A percentile compares a stretch with the other conserved stretches of the same genome.
Conservation (phyloP, 257 asterid species). For the Gentiana macrophylla region DNA sequence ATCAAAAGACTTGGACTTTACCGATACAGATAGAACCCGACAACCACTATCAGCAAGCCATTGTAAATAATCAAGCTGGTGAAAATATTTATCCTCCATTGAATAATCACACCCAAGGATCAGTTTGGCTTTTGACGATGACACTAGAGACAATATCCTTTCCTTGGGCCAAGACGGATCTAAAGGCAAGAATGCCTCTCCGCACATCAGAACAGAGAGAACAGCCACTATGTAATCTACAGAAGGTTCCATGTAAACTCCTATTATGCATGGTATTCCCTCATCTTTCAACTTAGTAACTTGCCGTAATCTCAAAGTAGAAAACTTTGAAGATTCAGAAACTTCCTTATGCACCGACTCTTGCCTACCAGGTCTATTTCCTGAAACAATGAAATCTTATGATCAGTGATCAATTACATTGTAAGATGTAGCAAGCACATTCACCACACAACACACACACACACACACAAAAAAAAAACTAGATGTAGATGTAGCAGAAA, state of each 20-base stretch:
- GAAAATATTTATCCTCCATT: conserved; percentile 30
- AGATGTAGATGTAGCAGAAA: background rate
- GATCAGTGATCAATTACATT: background rate
- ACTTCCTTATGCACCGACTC: conserved; percentile 5
- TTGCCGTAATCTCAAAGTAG: conserved; percentile 18
- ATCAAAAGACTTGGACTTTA: conserved; percentile 24
- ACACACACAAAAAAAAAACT: background rate
- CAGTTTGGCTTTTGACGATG: conserved; percentile 54
- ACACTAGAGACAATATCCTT: conserved; percentile 45
- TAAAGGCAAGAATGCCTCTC: conserved; percentile 85
- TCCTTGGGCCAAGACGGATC: conserved; percentile 88
- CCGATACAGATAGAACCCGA: conserved; percentile 37
- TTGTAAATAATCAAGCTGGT: conserved; percentile 46
- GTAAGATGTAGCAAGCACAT: too few relatives aligned
- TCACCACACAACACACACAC: too few relatives aligned
- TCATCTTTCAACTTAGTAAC: conserved; percentile 11
- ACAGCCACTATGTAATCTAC: conserved; percentile 73
- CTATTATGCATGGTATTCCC: conserved; percentile 49
- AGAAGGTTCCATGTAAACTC: conserved; percentile 83
- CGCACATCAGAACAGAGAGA: conserved; percentile 77
- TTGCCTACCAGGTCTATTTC: conserved; percentile 9
- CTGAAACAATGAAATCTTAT: conserved; percentile 19
- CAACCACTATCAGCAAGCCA: conserved; percentile 61
- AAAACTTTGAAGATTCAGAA: conserved; percentile 16
- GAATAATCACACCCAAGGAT: conserved; percentile 44